Percentiles rank a stretch among this genome's conserved stretches.
Conservation (phyloP, 176 grass and related monocot genomes). For the Aegilops tauschii region DNA sequence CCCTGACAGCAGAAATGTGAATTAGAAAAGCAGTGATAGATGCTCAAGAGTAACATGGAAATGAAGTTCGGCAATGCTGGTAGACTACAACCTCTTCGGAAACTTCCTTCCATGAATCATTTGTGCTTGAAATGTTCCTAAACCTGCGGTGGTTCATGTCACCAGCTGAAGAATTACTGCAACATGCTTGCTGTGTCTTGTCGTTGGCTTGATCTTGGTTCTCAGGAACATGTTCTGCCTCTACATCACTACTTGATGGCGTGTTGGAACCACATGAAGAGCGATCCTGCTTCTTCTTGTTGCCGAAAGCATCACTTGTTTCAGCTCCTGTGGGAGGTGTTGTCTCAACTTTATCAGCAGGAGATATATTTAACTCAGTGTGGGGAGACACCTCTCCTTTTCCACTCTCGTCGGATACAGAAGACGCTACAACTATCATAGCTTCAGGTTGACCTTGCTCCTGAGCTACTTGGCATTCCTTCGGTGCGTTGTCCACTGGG, state of each 20-base stretch:
- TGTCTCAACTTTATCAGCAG: constrained; percentile 29
- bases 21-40: constrained; percentile 61
- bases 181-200: constrained; percentile 49
- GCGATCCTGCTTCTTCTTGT: constrained; percentile 61
- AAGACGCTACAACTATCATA: constrained; percentile 25
- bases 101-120: constrained; percentile 86
- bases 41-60: constrained; percentile 33
- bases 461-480: constrained; percentile 34
- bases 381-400: constrained; percentile 35
- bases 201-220: constrained; percentile 61
- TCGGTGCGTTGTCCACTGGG: constrained; percentile 26
- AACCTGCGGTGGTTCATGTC: constrained; percentile 62
- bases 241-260: constrained; percentile 77
- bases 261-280: constrained; percentile 98
- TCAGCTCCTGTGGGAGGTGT: constrained; percentile 34
- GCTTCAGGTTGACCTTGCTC: constrained; percentile 34
- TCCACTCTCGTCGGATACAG: constrained; percentile 42
- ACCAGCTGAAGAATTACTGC: constrained; percentile 59
- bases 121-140: constrained; percentile 73
- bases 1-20: constrained; percentile 66
- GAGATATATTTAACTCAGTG: constrained; percentile 41
- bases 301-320: constrained; percentile 36
- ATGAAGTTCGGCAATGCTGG: constrained; percentile 30
- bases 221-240: constrained; percentile 53
- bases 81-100: constrained; percentile 83